Percentiles rank a stretch among this genome's conserved stretches.
Conservation (phyloP, 768 basidiomycete genomes). For the Agaricus subrufescens region DNA sequence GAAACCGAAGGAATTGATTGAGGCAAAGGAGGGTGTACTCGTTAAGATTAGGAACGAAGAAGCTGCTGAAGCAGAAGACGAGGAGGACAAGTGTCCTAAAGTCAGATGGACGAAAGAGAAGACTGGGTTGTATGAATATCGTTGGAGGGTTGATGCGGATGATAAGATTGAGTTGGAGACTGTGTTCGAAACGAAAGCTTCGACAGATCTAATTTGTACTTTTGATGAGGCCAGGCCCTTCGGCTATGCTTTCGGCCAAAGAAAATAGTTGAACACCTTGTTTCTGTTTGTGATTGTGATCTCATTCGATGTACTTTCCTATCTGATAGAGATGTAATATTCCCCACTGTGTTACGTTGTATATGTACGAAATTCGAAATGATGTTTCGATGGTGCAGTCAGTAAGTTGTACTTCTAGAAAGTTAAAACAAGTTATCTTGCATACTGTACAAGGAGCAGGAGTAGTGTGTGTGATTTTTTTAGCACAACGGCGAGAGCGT, state of each 20-base stretch:
- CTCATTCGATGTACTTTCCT: too few relatives aligned
- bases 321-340: too few relatives aligned
- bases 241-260: not conserved
- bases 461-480: too few relatives aligned
- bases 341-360: too few relatives aligned
- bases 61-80: slow-evolving; percentile 27
- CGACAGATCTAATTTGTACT: slow-evolving; percentile 1
- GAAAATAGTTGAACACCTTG: not conserved
- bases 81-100: slow-evolving; percentile 31
- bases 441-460: too few relatives aligned
- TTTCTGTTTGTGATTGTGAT: too few relatives aligned
- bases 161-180: slow-evolving; percentile 38
- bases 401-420: too few relatives aligned
- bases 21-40: slow-evolving; percentile 35
- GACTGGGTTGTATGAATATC: slow-evolving; percentile 57
- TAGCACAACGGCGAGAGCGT: too few relatives aligned
- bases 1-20: slow-evolving; percentile 42
- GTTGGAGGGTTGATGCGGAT: slow-evolving; percentile 36
- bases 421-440: too few relatives aligned
- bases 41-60: slow-evolving; percentile 25
- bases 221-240: slow-evolving; percentile 1
- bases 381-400: too few relatives aligned
- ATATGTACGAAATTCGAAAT: too few relatives aligned
- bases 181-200: slow-evolving; percentile 48
- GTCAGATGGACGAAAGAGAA: slow-evolving; percentile 45